These are phyloP conservation scores for Stachybotrys elegans DNA, from an alignment of 2,329 filamentous ascomycete genomes.

Conservation along the genomic window DNA sequence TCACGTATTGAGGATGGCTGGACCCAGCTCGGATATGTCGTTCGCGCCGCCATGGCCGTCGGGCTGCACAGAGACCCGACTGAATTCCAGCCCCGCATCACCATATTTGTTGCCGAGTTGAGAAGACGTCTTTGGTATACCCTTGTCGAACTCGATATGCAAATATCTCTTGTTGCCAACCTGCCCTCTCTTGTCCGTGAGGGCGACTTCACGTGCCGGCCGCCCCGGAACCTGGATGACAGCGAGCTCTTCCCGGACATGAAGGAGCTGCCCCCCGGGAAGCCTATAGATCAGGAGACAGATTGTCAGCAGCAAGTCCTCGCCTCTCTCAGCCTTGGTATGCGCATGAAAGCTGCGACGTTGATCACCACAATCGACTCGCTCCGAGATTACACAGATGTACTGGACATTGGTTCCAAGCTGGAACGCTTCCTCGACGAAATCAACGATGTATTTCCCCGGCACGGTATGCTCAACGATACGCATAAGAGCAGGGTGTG, in stretches of 20 bases:
- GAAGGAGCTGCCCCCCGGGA: conserved; percentile 41
- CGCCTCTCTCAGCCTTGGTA: conserved; percentile 43
- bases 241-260: conserved; percentile 42
- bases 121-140: conserved; percentile 52
- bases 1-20: conserved; percentile 46
- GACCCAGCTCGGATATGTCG: conserved; percentile 49
- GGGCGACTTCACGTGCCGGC: conserved; percentile 47
- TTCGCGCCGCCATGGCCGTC: conserved; percentile 56
- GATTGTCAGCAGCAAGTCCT: conserved; percentile 51
- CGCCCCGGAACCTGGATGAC: conserved; percentile 51
- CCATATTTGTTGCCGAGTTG: conserved; percentile 47
- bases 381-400: conserved; percentile 47
- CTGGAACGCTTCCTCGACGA: conserved; percentile 50
- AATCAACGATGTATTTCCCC: conserved; percentile 47
- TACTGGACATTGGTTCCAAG: conserved; percentile 48
- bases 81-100: conserved; percentile 44
- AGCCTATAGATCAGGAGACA: conserved; percentile 46
- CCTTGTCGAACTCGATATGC: conserved; percentile 51
- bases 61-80: conserved; percentile 52
- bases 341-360: conserved; percentile 44
- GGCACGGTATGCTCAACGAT: conserved; percentile 35
- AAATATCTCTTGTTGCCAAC: conserved; percentile 47
- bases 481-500: conserved; percentile 44
- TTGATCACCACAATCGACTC: conserved; percentile 47
- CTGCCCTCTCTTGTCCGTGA: conserved; percentile 47